A percentile compares a stretch with the other conserved stretches of the same genome.
These are phyloP conservation scores for Alternaria arborescens DNA, from an alignment of 2,329 filamentous ascomycete species.

Conservation along the genomic window DNA sequence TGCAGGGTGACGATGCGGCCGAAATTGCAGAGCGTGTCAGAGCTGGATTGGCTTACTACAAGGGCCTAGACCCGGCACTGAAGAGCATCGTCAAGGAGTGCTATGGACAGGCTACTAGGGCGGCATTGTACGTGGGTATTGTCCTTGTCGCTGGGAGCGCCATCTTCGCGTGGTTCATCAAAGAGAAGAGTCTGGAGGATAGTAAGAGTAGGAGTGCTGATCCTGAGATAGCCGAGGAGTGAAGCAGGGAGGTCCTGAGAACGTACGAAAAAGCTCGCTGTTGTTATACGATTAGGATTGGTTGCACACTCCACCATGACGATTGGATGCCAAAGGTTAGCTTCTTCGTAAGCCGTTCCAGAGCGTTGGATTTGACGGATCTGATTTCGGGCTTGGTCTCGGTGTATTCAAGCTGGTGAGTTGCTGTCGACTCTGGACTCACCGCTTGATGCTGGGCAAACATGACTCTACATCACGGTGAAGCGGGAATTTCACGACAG, in stretches of 20 bases:
- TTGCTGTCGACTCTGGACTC: neutral
- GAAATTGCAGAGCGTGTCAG: conserved; percentile 74
- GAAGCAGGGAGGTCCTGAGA: neutral
- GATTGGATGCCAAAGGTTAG: neutral
- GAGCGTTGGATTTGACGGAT: neutral
- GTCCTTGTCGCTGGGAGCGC: conserved; percentile 61
- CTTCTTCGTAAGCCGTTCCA: neutral
- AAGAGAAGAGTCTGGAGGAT: conserved; percentile 51
- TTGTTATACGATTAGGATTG: neutral
- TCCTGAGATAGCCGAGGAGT: neutral
- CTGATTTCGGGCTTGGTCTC: neutral
- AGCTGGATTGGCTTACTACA: conserved; percentile 74
- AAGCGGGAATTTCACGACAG: neutral
- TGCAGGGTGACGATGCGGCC: conserved; percentile 67
- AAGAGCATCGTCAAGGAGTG: conserved; percentile 69
- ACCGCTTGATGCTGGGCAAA: conserved; percentile 2
- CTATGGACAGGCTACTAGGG: conserved; percentile 67
- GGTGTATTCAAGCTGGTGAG: neutral
- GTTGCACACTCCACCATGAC: neutral
- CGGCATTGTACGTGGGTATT: conserved; percentile 61
- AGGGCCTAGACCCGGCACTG: conserved; percentile 67
- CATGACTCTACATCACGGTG: neutral
- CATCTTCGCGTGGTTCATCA: conserved; percentile 55
- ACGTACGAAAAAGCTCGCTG: neutral
- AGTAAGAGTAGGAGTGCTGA: conserved; percentile 2